A percentile compares a stretch with the other conserved stretches of the same genome.
phyloP scores from a whole-genome alignment of 495 filamentous ascomycete species.

The Neurospora sp. region DNA sequence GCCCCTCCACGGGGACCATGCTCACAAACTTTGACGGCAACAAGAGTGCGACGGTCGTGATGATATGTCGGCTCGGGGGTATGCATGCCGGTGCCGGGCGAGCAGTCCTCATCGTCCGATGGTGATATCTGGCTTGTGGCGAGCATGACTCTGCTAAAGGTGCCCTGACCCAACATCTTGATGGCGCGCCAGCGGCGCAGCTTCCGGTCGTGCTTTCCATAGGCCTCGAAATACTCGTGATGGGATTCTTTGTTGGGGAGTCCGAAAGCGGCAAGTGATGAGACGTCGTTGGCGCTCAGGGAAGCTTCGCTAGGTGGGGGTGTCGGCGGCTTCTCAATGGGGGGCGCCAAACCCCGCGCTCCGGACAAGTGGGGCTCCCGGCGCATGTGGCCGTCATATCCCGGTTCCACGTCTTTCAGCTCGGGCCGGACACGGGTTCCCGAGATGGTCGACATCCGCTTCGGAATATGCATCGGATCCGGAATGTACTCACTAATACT shows the following conservation, averaged over 20 bases:
- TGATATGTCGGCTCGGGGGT: slow-evolving; percentile 13
- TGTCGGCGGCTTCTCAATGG: slow-evolving; percentile 56
- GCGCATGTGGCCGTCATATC: slow-evolving; percentile 47
- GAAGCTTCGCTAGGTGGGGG: slow-evolving; percentile 55
- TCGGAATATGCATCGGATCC: slow-evolving; percentile 52
- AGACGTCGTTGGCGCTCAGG: slow-evolving; percentile 36
- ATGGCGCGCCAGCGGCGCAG: slow-evolving; percentile 63
- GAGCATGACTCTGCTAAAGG: slow-evolving; percentile 87
- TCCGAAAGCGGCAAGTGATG: slow-evolving; percentile 13
- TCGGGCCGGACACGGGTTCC: slow-evolving; percentile 39
- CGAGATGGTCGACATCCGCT: slow-evolving; percentile 64
- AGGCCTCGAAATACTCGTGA: slow-evolving; percentile 54
- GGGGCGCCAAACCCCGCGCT: slow-evolving; percentile 54
- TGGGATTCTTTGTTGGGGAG: slow-evolving; percentile 25
- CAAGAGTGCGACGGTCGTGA: slow-evolving; percentile 47
- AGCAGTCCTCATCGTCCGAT: slow-evolving; percentile 33
- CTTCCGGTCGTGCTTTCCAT: slow-evolving; percentile 43
- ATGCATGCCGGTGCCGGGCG: slow-evolving; percentile 1
- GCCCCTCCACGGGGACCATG: slow-evolving; percentile 88
- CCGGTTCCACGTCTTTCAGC: slow-evolving; percentile 32
- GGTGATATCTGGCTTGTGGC: slow-evolving; percentile 50
- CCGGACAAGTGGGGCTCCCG: slow-evolving; percentile 73
- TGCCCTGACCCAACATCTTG: slow-evolving; percentile 77
- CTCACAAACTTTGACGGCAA: slow-evolving; percentile 92
- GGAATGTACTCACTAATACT: slow-evolving; percentile 84